Conservation (phyloP, 371 early-diverging fungal genomes). For the Paramicrosporidium saccamoebae region DNA sequence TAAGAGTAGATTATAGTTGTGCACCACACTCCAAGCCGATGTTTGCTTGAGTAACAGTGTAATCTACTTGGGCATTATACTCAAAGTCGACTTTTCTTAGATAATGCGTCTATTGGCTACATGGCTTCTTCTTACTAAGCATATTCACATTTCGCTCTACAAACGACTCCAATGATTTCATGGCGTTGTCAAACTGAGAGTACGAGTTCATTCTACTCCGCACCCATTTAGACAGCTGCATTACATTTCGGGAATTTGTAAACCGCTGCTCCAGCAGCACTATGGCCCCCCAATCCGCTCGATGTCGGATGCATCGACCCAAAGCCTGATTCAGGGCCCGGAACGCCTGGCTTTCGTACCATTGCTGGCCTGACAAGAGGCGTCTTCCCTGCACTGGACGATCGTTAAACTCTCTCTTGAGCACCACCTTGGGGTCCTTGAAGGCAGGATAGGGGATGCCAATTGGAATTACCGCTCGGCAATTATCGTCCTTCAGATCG, state of each 20-base stretch:
- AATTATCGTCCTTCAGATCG: conserved; percentile 57
- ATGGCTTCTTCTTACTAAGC: too few species aligned
- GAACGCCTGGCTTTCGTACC: conserved; percentile 63
- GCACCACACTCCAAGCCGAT: too few species aligned
- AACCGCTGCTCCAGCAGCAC: conserved; percentile 21
- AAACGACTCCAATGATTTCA: conserved; percentile 7
- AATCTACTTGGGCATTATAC: too few species aligned
- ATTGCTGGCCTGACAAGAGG: conserved; percentile 13
- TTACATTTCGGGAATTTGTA: conserved; percentile 4
- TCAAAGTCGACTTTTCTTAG: too few species aligned
- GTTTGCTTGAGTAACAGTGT: too few species aligned
- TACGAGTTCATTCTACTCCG: conserved; percentile 6
- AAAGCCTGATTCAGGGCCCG: conserved; percentile 80
- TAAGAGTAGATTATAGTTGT: too few species aligned
- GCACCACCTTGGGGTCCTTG: conserved; percentile 17
- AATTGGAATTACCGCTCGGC: conserved; percentile 52
- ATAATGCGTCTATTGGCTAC: too few species aligned
- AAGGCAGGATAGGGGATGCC: conserved; percentile 65
- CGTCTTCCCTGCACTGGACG: conserved; percentile 1
- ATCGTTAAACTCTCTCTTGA: conserved; percentile 21
- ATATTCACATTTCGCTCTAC: too few species aligned
- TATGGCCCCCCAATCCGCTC: conserved; percentile 28
- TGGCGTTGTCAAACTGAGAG: conserved; percentile 7
- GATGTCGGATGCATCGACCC: conserved; percentile 73
- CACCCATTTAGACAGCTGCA: conserved; percentile 34